phyloP scores from a whole-genome alignment of 768 basidiomycete genomes.

The Boletus reticulatus region DNA sequence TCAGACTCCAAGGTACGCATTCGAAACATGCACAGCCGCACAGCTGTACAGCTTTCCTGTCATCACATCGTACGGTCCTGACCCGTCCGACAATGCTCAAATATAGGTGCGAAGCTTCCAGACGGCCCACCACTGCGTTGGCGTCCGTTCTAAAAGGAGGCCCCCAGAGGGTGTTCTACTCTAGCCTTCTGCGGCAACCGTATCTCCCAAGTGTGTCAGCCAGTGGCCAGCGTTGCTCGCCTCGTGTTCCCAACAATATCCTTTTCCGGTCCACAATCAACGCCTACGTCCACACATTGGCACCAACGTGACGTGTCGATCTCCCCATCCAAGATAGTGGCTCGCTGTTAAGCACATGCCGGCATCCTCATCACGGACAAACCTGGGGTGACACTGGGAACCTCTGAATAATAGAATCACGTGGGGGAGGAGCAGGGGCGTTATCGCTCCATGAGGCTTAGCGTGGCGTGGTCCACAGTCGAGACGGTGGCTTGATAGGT shows the following conservation, averaged over 20 bases:
- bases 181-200: neutral
- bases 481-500: conserved; percentile 20
- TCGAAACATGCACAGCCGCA: conserved; percentile 12
- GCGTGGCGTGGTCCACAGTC: conserved; percentile 7
- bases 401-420: conserved; percentile 1
- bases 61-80: neutral
- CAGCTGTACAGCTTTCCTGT: conserved; percentile 2
- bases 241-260: conserved; percentile 16
- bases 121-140: neutral
- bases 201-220: conserved; percentile 7
- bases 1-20: neutral
- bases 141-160: conserved; percentile 3
- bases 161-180: neutral
- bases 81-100: neutral
- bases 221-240: conserved; percentile 8
- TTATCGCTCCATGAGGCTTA: neutral
- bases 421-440: neutral
- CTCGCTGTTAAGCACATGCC: conserved; percentile 8
- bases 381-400: conserved; percentile 4
- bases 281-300: conserved; percentile 17
- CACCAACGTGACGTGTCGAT: conserved; percentile 23
- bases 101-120: conserved; percentile 9
- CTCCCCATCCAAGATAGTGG: conserved; percentile 3
- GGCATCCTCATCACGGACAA: conserved; percentile 9
- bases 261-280: conserved; percentile 16